Evolutionary conservation across 2,329 filamentous ascomycete species (phyloP).

Genomic region (Rhynchosporium secalis): DNA sequence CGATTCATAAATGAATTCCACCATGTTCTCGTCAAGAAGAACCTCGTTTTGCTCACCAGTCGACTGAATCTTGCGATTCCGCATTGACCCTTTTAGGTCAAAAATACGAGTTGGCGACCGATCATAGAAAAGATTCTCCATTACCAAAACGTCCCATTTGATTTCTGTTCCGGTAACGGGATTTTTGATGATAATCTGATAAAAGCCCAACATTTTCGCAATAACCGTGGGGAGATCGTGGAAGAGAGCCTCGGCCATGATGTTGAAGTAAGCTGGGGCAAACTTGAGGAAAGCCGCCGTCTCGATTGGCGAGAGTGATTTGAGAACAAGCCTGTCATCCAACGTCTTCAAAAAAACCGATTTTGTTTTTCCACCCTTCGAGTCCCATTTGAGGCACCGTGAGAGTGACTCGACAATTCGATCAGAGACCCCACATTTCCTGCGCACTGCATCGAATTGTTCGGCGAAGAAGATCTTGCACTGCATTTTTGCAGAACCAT

Average conservation of each 20-base stretch:
- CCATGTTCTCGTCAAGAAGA: slow-evolving; percentile 95
- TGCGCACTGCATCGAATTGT: slow-evolving; percentile 90
- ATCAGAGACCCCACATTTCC: slow-evolving; percentile 90
- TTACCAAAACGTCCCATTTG: slow-evolving; percentile 89
- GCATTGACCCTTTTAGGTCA: slow-evolving; percentile 97
- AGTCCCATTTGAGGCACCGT: slow-evolving; percentile 96
- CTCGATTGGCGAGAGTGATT: slow-evolving; percentile 86
- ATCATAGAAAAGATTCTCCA: slow-evolving; percentile 98
- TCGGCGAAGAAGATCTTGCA: slow-evolving; percentile 99
- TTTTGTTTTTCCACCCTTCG: slow-evolving; percentile 95
- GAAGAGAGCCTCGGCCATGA: slow-evolving; percentile 95
- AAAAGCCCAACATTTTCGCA: slow-evolving; percentile 98
- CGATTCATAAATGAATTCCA: slow-evolving; percentile 97
- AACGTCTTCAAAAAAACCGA: slow-evolving; percentile 96
- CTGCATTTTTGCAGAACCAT: slow-evolving; percentile 90
- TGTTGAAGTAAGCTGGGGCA: slow-evolving; percentile 93
- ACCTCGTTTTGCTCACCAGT: slow-evolving; percentile 97
- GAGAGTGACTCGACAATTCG: slow-evolving; percentile 94
- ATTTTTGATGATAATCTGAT: slow-evolving; percentile 96
- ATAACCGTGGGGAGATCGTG: slow-evolving; percentile 95
- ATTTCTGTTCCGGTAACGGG: slow-evolving; percentile 88
- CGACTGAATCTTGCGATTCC: slow-evolving; percentile 93
- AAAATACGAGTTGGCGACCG: slow-evolving; percentile 86
- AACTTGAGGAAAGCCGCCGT: slow-evolving; percentile 93
- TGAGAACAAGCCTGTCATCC: slow-evolving; percentile 80